A percentile compares a stretch with the other conserved stretches of the same genome.
Evolutionary conservation across 78 protist genomes (phyloP).

Genomic region (Dictyostelium citrinum): DNA sequence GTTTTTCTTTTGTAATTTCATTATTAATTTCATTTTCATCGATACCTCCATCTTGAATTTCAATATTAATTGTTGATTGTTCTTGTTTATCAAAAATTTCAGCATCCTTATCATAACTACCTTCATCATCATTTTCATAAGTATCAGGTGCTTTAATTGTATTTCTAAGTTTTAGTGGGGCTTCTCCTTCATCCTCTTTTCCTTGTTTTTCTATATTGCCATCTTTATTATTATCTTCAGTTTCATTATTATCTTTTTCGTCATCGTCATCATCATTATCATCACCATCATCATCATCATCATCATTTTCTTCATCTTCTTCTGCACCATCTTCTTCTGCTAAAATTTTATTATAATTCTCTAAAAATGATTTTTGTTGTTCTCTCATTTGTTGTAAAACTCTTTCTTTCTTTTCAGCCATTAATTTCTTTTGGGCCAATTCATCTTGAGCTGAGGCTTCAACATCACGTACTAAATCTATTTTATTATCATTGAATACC

Average conservation of each 20-base stretch:
- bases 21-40: neutral
- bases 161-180: neutral
- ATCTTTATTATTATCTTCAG: neutral
- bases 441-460: constrained; percentile 3
- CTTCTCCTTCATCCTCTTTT: neutral
- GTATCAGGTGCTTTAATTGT: neutral
- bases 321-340: neutral
- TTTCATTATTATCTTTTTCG: neutral
- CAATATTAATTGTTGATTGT: neutral
- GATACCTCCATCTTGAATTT: neutral
- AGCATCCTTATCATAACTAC: neutral
- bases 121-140: neutral
- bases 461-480: neutral
- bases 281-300: neutral
- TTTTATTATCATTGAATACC: neutral
- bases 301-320: neutral
- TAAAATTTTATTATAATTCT: neutral
- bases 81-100: neutral
- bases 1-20: neutral
- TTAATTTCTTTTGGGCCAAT: constrained; percentile 22
- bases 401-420: constrained; percentile 47
- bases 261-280: neutral
- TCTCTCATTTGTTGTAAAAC: constrained; percentile 34
- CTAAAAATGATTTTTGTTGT: constrained; percentile 53
- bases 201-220: neutral